Base-by-base conservation (phyloP, 208 protist genomes). In the Phytomonas sp. region DNA sequence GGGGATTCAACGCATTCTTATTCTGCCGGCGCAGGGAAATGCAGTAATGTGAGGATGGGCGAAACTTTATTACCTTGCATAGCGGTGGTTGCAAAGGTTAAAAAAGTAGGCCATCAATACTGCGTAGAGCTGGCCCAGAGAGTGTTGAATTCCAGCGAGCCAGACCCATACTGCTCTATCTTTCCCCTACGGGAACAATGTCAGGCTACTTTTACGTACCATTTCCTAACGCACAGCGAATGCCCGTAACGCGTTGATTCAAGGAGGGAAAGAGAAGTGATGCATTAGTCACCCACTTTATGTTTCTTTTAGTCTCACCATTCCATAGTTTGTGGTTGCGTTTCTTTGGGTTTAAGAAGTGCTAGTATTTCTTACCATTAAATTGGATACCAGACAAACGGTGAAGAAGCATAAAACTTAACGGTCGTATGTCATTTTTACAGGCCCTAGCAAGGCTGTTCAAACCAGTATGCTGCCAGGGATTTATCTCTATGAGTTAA, bases 51-150 rank as follows among this genome's bases (percentile, higher is more conserved):
- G 13, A 51, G 40, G 40, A 51, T 20, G 40, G 40, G 13, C 20
- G 40, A 51, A 51, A 17, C 40, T 17, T 51, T 15, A 51, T 51
- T 51, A 51, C 40, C 40, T n/a, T 34, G 74, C 20, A 73, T 82
- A 60, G 74, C 72, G 0, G 74, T 85, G n/a, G 62, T 84, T 31
- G 64, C 74, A 8, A 84, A 83, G 70, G 80, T 71, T 30, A 88
- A 83, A 61, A 86, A 85, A 64, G 73, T 85, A 53, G 74, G 68
- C 13, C 67, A 63, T 0, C 74, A 79, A 43, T 88, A 88, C 74
- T 83, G 73, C 65, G 69, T 73, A 33, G 66, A 72, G 40, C 69
- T 88, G 62, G 72, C 77, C 60, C 77, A 85, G 51, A 72, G 83
- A 4, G 70, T 80, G 46, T 72, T 80, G 4, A 32, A 72, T 4